Evolutionary conservation across 2,329 filamentous ascomycete species (phyloP), one percentile per base, ranked within the genome.

Genomic region (Neonectria faginata): DNA sequence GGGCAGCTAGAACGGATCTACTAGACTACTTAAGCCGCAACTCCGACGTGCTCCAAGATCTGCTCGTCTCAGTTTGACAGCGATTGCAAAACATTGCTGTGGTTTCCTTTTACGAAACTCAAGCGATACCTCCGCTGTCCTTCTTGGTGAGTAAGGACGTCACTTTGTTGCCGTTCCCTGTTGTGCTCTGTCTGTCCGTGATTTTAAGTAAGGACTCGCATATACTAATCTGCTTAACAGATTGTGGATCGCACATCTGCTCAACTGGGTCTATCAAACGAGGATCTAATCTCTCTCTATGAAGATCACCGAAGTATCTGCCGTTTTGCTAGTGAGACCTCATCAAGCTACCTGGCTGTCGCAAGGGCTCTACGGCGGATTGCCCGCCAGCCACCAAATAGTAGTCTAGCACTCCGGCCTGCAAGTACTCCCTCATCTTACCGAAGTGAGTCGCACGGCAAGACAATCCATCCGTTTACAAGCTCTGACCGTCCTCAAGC

Each of bases 231-330:
- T 20, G 20, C 20, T 20, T 20, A 20, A 20, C 20, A 20, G 20
- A 20, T 20, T 20, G 20, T 20, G 20, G 20, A 20, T 20, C 20
- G 20, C 20, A 3, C 20, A 20, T 20, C 20, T 20, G 20, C 20
- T 20, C 20, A 20, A 20, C 20, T 20, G 20, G 20, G 20, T 20
- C 20, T 20, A 3, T 20, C 3, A 3, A 20, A 20, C 3, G 20
- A 20, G 56, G 67, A 70, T 12, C 65, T 18, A 10, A 67, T 66
- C 45, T 64, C 65, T 2, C 66, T 76, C 22, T 70, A 69, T 53
- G 73, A 68, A 48, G 66, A 75, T 50, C 71, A 76, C 55, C 67
- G 67, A 60, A 59, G 50, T 5, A 74, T 77, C 61, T 76, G 73
- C 50, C 65, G 72, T 29, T 75, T 73, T 64, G 10, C 51, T 10